Evolutionary conservation across 225 moss, liverwort and hornwort species (phyloP).

Genomic region (Asterella californica): DNA sequence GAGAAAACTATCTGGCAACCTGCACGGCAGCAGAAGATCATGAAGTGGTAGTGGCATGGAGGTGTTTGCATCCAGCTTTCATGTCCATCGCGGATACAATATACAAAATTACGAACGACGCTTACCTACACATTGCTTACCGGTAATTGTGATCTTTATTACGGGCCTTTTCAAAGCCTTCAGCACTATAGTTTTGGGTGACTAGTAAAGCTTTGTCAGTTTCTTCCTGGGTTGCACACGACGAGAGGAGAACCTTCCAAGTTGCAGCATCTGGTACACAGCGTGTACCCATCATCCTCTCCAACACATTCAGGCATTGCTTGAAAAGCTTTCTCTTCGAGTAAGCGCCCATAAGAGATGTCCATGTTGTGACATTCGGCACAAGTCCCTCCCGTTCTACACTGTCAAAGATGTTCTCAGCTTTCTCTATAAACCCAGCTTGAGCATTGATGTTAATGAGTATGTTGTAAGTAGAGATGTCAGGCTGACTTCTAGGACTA

Average conservation of each 20-base stretch:
- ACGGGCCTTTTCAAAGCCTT: not conserved
- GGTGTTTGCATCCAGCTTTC: too few species aligned
- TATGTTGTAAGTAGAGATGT: slow-evolving; percentile 78
- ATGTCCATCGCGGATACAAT: too few species aligned
- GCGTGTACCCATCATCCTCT: slow-evolving; percentile 61
- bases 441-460: slow-evolving; percentile 67
- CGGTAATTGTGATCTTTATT: slow-evolving; percentile 18
- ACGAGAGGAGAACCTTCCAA: slow-evolving; percentile 69
- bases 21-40: too few species aligned
- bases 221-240: slow-evolving; percentile 74
- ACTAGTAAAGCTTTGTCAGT: slow-evolving; percentile 40
- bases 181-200: not conserved
- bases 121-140: not conserved
- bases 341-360: slow-evolving; percentile 90
- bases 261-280: slow-evolving; percentile 71
- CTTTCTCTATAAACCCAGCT: slow-evolving; percentile 74
- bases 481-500: slow-evolving; percentile 55
- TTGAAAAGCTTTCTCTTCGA: slow-evolving; percentile 76
- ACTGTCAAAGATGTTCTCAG: slow-evolving; percentile 54
- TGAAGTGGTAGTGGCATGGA: too few species aligned
- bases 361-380: slow-evolving; percentile 76
- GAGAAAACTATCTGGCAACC: too few species aligned
- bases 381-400: slow-evolving; percentile 47
- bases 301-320: slow-evolving; percentile 61
- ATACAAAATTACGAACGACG: not conserved